A percentile compares a stretch with the other conserved stretches of the same genome.
Conservation (phyloP, 2,329 filamentous ascomycete genomes). For the Phaeomoniella chlamydospora region DNA sequence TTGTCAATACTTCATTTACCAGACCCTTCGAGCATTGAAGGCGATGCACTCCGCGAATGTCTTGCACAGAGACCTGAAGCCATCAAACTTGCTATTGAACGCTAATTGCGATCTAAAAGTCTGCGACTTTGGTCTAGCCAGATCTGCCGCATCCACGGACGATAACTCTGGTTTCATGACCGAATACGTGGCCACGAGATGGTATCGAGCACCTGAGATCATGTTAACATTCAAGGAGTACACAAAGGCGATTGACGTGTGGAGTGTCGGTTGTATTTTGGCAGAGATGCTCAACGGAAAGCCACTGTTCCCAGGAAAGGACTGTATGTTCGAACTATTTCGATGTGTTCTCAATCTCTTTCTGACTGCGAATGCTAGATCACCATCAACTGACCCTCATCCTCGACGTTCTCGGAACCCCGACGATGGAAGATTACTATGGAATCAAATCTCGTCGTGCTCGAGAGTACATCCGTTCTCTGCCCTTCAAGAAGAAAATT, state of each 20-base stretch:
- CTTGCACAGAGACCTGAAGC: conserved; percentile 91
- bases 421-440: conserved; percentile 99
- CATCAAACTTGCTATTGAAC: conserved; percentile 90
- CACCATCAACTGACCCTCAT: conserved; percentile 97
- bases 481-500: conserved; percentile 99
- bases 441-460: conserved; percentile 97
- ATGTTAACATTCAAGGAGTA: conserved; percentile 99
- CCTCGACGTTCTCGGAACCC: conserved; percentile 89
- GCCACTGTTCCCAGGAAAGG: conserved; percentile 94
- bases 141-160: conserved; percentile 90
- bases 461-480: conserved; percentile 91
- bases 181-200: conserved; percentile 94
- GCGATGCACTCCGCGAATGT: conserved; percentile 99
- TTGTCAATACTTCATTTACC: conserved; percentile 99
- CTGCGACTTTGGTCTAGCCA: conserved; percentile 92
- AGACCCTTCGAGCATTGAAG: conserved; percentile 92
- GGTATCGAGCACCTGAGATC: conserved; percentile 97
- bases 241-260: conserved; percentile 98
- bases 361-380: conserved; percentile 36
- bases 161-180: conserved; percentile 99
- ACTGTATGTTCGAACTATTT: conserved; percentile 50
- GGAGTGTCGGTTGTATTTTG: conserved; percentile 96
- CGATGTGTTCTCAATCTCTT: conserved; percentile 1
- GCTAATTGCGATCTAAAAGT: conserved; percentile 99
- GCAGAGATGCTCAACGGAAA: conserved; percentile 99